These are phyloP conservation scores for Fusarium odoratissimum DNA, from an alignment of 2,329 filamentous ascomycete species.

Conservation along the genomic window DNA sequence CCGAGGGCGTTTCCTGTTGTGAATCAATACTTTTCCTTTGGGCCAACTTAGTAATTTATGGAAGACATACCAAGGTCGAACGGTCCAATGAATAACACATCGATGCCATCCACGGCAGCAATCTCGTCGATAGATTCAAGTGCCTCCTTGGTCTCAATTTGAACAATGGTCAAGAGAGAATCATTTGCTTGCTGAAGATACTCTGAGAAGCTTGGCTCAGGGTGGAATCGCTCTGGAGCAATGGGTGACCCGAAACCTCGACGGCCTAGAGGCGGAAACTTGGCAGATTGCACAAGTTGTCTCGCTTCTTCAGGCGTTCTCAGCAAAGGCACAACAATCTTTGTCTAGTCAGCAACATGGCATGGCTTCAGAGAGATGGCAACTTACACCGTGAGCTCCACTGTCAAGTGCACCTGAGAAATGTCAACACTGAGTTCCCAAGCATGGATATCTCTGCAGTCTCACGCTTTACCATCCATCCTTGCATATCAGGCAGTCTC, in stretches of 20 bases:
- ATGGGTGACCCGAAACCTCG: constrained; percentile 64
- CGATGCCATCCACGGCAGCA: constrained; percentile 68
- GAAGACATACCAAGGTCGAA: constrained; percentile 66
- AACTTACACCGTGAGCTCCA: constrained; percentile 61
- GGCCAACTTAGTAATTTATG: too few species aligned
- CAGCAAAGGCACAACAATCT: constrained; percentile 61
- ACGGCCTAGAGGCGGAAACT: constrained; percentile 62
- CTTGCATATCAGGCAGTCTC: constrained; percentile 64
- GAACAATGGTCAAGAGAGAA: constrained; percentile 70
- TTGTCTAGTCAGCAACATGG: constrained; percentile 20
- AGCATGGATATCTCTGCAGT: not conserved
- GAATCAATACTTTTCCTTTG: constrained; percentile 7
- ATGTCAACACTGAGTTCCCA: not conserved
- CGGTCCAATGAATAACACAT: constrained; percentile 73
- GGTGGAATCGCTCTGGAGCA: constrained; percentile 56
- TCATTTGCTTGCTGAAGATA: constrained; percentile 64
- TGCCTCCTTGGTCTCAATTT: constrained; percentile 75
- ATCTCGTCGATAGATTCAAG: constrained; percentile 71
- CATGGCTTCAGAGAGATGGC: too few species aligned
- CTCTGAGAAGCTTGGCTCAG: constrained; percentile 58
- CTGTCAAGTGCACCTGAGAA: constrained; percentile 59
- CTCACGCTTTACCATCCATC: constrained; percentile 60
- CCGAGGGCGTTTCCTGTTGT: constrained; percentile 67
- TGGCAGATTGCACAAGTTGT: constrained; percentile 59
- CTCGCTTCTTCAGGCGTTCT: constrained; percentile 58